A percentile compares a stretch with the other conserved stretches of the same genome.
Evolutionary conservation across 129 eudicot genomes (phyloP).

Genomic region (Flaveria sonorensis): DNA sequence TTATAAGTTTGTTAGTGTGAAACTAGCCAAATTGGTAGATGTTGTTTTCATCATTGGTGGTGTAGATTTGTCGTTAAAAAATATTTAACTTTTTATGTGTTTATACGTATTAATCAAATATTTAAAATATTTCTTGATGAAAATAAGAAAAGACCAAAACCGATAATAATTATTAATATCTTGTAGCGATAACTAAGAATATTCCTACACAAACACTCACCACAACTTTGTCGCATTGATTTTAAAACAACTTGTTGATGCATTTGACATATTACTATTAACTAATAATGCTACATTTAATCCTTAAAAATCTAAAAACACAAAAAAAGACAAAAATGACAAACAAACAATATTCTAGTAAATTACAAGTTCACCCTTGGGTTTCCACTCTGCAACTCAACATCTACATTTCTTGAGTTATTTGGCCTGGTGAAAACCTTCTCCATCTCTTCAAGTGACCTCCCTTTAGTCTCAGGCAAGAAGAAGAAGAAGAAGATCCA

Average conservation of each 20-base stretch:
- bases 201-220: background rate
- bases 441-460: slow-evolving; percentile 76
- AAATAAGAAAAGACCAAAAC: background rate
- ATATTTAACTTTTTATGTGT: background rate
- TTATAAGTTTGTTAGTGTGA: too few species aligned
- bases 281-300: background rate
- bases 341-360: background rate
- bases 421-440: slow-evolving; percentile 44
- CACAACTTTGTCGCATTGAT: background rate
- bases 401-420: slow-evolving; percentile 27
- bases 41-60: too few species aligned
- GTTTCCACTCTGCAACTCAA: slow-evolving; percentile 35
- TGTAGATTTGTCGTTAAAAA: too few species aligned
- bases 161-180: background rate
- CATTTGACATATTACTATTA: background rate
- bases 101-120: background rate
- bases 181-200: background rate
- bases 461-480: slow-evolving; percentile 88
- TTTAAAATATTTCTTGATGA: background rate
- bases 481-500: slow-evolving; percentile 66
- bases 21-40: too few species aligned
- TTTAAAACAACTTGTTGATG: background rate
- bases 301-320: slow-evolving; percentile 3
- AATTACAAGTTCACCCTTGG: slow-evolving; percentile 21
- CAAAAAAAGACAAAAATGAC: background rate